These are phyloP conservation scores for Phytophthora citricola DNA, from an alignment of 352 stramenopile species.

Conservation along the genomic window DNA sequence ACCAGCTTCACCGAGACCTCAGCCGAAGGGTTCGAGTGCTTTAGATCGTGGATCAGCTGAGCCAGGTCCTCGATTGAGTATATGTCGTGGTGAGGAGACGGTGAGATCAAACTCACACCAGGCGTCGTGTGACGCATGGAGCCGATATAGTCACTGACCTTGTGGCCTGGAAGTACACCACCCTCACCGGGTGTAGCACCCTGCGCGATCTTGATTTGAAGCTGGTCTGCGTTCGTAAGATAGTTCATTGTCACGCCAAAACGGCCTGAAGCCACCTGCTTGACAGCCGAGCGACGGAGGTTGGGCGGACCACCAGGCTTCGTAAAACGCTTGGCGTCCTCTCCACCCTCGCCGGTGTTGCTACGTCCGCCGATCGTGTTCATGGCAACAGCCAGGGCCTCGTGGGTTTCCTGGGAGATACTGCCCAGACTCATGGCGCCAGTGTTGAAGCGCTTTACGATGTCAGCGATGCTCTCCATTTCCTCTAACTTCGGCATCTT, in stretches of 20 bases:
- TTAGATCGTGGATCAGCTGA: conserved; percentile 98
- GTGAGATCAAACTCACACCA: conserved; percentile 96
- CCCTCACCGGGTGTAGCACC: conserved; percentile 96
- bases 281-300: conserved; percentile 92
- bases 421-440: conserved; percentile 96
- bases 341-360: conserved; percentile 97
- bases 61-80: conserved; percentile 99
- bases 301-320: conserved; percentile 51
- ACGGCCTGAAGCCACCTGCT: conserved; percentile 95
- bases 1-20: conserved; percentile 97
- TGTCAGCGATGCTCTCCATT: conserved; percentile 92
- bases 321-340: conserved; percentile 89
- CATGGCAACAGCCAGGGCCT: conserved; percentile 95
- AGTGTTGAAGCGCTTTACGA: conserved; percentile 97
- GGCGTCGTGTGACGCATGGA: conserved; percentile 96
- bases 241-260: conserved; percentile 98
- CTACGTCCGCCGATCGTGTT: conserved; percentile 94
- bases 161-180: conserved; percentile 96
- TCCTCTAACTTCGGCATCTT: conserved; percentile 92
- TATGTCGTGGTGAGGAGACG: conserved; percentile 98
- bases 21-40: conserved; percentile 94
- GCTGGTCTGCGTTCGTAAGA: conserved; percentile 96
- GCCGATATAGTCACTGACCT: conserved; percentile 97
- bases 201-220: conserved; percentile 99
- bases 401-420: conserved; percentile 96